These are phyloP conservation scores for Pseudogymnoascus sp. DNA, from an alignment of 2,329 filamentous ascomycete genomes.

Conservation along the genomic window DNA sequence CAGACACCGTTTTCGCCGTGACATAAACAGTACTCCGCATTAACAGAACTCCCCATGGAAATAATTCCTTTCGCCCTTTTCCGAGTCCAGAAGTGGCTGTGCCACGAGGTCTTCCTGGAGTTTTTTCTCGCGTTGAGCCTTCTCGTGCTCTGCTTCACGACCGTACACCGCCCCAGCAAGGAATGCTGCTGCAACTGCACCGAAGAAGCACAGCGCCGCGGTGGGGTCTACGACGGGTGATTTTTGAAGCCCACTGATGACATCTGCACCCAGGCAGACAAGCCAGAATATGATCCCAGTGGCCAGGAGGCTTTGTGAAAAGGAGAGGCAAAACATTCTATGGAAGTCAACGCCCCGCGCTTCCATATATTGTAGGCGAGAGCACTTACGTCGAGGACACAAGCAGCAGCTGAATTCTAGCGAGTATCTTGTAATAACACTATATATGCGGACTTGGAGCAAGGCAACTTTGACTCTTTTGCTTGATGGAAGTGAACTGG, in stretches of 20 bases:
- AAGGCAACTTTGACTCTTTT: constrained; percentile 2
- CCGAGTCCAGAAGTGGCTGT: background rate
- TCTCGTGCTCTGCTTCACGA: background rate
- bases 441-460: background rate
- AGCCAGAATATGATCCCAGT: background rate
- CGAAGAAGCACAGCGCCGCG: background rate
- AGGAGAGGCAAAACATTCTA: background rate
- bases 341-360: background rate
- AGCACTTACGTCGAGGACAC: background rate
- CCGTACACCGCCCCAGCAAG: background rate
- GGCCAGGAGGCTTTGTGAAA: background rate
- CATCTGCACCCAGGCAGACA: background rate
- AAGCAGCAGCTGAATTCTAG: background rate
- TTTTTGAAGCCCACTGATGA: background rate
- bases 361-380: background rate
- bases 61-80: background rate
- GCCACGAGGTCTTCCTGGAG: background rate
- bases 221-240: background rate
- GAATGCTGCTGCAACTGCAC: background rate
- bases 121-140: background rate
- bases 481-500: background rate
- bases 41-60: background rate
- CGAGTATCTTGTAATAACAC: background rate
- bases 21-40: background rate
- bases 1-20: background rate